Evolutionary conservation across 164 flowering plant genomes (phyloP), one percentile per base, ranked within the genome.

Genomic region (Litsea cubeba): DNA sequence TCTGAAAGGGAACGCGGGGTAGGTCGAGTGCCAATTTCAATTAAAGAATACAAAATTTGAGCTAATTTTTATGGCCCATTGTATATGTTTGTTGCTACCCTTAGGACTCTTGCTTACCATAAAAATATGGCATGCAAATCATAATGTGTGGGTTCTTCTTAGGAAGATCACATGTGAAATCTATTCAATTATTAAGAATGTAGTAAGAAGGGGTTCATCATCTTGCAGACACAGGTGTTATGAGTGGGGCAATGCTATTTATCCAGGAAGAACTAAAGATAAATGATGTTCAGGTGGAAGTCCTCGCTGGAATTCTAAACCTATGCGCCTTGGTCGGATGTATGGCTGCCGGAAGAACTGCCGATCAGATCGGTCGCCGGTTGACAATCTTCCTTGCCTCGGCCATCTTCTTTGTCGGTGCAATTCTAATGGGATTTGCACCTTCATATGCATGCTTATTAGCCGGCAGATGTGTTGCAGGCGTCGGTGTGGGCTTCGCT

Each of bases 331-430:
- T 82, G 25, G 12, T 82, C 62, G 84, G 84, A 1, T 74, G 80
- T 2, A 51, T 62, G 0, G 69, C 74, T 0, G 84, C 82, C 10
- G 84, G 82, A 0, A 60, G 76, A 49, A 82, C 78, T 2, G 79
- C 84, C 12, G 84, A 82, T 72, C 72, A 75, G 80, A 74, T 82
- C 3, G 84, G 84, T 20, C 82, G 84, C 0, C 76, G 84, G 0
- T 74, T 72, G 71, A 82, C 84, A 0, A 79, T 82, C 30, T 77
- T 79, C 46, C 69, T 82, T 2, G 82, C 84, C 18, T 74, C 81
- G 1, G 72, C 25, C 10, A 82, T 82, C 24, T 82, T 82, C 74
- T 77, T 82, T 18, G 20, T 67, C 12, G 84, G 84, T 12, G 82
- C 84, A 18, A 14, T 82, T 17, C 1, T 82, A 3, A 82, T 79